Conservation (phyloP, 1,284 basidiomycete genomes). For the Anthracocystis walkeri region DNA sequence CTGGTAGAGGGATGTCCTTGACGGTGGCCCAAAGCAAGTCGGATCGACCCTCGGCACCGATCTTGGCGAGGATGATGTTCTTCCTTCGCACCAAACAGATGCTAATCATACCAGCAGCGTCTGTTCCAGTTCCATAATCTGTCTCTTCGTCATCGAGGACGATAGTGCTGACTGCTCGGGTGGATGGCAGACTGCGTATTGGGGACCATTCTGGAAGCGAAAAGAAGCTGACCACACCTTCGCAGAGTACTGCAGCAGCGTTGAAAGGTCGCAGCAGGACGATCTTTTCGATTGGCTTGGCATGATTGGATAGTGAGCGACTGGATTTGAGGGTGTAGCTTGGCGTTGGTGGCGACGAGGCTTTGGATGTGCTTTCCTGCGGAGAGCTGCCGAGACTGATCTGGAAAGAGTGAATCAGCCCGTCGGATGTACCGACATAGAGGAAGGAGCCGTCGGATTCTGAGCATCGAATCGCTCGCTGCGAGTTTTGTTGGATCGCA, state of each 20-base stretch:
- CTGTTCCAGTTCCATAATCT: constrained; percentile 25
- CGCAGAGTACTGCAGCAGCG: constrained; percentile 48
- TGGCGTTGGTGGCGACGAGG: background rate
- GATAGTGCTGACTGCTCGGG: constrained; percentile 45
- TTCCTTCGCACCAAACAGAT: constrained; percentile 63
- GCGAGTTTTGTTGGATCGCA: constrained; percentile 40
- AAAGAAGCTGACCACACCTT: constrained; percentile 49
- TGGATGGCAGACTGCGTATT: constrained; percentile 38
- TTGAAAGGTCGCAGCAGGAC: constrained; percentile 36
- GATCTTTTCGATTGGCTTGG: constrained; percentile 50
- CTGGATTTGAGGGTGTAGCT: constrained; percentile 20
- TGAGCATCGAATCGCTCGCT: constrained; percentile 44
- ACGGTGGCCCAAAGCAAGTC: constrained; percentile 53
- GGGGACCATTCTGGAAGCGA: constrained; percentile 39
- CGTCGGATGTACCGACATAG: constrained; percentile 59
- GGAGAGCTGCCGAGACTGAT: constrained; percentile 18
- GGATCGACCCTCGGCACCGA: constrained; percentile 47
- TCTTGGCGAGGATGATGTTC: constrained; percentile 56
- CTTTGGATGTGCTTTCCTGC: constrained; percentile 1
- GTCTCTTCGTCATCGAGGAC: constrained; percentile 51
- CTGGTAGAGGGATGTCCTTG: constrained; percentile 59
- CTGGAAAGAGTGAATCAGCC: constrained; percentile 45
- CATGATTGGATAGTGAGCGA: constrained; percentile 33
- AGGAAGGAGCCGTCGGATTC: constrained; percentile 45
- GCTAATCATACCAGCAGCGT: constrained; percentile 55